Evolutionary conservation across 305 asterid genomes (phyloP).

Genomic region (Plantago rigida): DNA sequence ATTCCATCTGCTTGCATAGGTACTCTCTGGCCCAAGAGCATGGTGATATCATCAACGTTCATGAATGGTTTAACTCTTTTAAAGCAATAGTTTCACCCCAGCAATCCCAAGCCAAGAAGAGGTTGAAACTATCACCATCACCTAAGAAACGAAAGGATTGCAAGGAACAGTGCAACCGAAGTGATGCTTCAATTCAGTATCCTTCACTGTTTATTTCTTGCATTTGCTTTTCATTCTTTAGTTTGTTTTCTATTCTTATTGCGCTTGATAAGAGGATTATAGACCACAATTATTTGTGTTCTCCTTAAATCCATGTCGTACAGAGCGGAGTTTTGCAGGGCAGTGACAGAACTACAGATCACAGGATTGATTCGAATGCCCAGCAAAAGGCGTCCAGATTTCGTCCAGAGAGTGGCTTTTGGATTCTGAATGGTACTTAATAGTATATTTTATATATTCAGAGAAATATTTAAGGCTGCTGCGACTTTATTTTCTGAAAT

Average conservation of each 20-base stretch:
- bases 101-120: conserved; percentile 38
- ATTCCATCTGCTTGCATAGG: conserved; percentile 37
- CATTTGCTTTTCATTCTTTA: not conserved
- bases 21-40: conserved; percentile 82
- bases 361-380: conserved; percentile 87
- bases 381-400: conserved; percentile 88
- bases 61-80: conserved; percentile 84
- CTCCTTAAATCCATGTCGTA: conserved; percentile 40
- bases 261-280: not conserved
- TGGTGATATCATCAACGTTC: conserved; percentile 86
- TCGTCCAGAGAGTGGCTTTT: conserved; percentile 79
- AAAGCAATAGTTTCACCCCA: conserved; percentile 42
- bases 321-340: conserved; percentile 92
- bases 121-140: conserved; percentile 43
- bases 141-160: conserved; percentile 57
- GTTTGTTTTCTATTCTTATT: not conserved
- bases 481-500: not conserved
- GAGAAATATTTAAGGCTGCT: not conserved
- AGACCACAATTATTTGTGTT: conserved; percentile 2
- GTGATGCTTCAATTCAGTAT: conserved; percentile 75
- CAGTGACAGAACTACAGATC: conserved; percentile 73
- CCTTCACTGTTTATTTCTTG: conserved; percentile 29
- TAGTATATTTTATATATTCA: not conserved
- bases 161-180: conserved; percentile 30
- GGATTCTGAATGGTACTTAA: conserved; percentile 35